Conservation (phyloP, 805 yeast genomes). For the Barnettozyma siamensis region DNA sequence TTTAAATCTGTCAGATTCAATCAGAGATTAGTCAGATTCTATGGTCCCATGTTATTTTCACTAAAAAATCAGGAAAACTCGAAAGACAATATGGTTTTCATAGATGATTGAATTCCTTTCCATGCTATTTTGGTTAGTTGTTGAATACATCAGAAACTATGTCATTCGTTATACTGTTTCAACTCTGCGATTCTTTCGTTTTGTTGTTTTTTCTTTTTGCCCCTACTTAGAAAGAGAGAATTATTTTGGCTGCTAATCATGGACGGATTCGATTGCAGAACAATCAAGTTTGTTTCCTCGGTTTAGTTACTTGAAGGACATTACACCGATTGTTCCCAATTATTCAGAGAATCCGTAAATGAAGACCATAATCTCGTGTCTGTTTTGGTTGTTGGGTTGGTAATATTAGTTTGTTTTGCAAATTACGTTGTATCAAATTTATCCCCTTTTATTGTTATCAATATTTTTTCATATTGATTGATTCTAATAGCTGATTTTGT, state of each 20-base stretch:
- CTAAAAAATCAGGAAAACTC: conserved; percentile 7
- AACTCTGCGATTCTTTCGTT: neutral
- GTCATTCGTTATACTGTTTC: conserved; percentile 5
- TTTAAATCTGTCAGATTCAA: no score
- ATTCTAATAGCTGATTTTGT: no score
- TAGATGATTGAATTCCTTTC: neutral
- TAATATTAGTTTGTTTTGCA: no score
- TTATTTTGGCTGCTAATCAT: neutral
- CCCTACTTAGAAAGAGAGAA: neutral
- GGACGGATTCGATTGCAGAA: neutral
- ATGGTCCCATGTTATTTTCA: conserved; percentile 1
- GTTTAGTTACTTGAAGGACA: neutral
- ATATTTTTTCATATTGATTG: no score
- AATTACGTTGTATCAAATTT: neutral
- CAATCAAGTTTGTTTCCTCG: neutral
- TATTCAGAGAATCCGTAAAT: neutral
- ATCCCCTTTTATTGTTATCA: neutral
- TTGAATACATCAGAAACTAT: neutral
- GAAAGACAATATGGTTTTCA: neutral
- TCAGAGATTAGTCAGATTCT: neutral
- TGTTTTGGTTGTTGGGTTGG: no score
- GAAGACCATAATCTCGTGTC: no score
- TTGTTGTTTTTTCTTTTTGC: conserved; percentile 2
- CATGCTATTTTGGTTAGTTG: neutral
- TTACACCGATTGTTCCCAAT: neutral